phyloP scores from a whole-genome alignment of 192 early-diverging fungal genomes.

The Backusella mclennaniae region DNA sequence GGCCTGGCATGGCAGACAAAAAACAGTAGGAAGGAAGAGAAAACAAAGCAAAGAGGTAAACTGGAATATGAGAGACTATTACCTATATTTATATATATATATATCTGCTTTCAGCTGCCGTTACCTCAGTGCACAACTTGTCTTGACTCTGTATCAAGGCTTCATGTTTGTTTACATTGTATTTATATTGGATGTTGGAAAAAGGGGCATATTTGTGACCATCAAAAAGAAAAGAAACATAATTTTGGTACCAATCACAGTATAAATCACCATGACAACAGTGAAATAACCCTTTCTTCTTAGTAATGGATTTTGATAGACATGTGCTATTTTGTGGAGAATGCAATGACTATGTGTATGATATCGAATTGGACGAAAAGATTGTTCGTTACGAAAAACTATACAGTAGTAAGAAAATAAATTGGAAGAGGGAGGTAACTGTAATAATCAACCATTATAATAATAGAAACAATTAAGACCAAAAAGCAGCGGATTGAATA shows the following conservation, averaged over 20 bases:
- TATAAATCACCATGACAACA: not conserved
- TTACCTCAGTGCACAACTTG: conserved; percentile 57
- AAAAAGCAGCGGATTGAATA: conserved; percentile 39
- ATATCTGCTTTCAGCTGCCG: conserved; percentile 36
- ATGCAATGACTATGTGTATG: conserved; percentile 87
- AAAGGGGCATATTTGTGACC: conserved; percentile 50
- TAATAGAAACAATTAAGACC: conserved; percentile 47
- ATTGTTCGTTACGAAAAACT: conserved; percentile 23
- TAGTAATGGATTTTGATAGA: conserved; percentile 76
- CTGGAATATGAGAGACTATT: too few relatives aligned
- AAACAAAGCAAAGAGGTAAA: conserved; percentile 12
- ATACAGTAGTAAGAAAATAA: not conserved
- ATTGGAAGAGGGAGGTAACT: not conserved
- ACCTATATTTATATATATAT: not conserved
- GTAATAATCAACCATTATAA: conserved; percentile 11
- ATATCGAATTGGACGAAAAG: conserved; percentile 63
- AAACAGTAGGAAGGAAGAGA: conserved; percentile 9
- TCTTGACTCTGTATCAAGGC: conserved; percentile 52
- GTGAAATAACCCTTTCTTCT: not conserved
- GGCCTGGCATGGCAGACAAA: conserved; percentile 6
- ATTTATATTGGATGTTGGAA: conserved; percentile 79
- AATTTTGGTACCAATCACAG: conserved; percentile 43
- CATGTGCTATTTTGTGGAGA: conserved; percentile 66
- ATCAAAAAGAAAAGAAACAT: conserved; percentile 50
- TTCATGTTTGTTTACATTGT: conserved; percentile 87